A percentile compares a stretch with the other conserved stretches of the same genome.
Conservation (phyloP, 495 filamentous ascomycete genomes). For the Clavariopsis aquatica region DNA sequence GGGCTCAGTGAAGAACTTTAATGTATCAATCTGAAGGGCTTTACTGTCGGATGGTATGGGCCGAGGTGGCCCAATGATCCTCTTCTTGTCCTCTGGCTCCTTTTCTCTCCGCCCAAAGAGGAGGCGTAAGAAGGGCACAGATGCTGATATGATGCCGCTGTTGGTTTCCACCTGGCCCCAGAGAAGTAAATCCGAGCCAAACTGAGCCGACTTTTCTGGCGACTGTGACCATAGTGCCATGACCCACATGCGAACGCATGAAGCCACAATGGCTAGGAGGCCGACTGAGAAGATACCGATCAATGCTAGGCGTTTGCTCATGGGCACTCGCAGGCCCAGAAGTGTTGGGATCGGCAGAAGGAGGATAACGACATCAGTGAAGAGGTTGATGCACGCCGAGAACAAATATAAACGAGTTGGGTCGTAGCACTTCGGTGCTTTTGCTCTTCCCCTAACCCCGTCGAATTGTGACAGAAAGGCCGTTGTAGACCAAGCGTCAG, state of each 20-base stretch:
- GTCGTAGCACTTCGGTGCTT: constrained; percentile 20
- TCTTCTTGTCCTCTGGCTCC: constrained; percentile 10
- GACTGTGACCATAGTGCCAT: constrained; percentile 34
- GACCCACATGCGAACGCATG: constrained; percentile 35
- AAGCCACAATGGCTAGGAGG: constrained; percentile 34
- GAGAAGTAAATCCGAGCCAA: constrained; percentile 31
- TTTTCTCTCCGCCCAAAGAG: constrained; percentile 20
- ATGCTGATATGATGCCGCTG: constrained; percentile 31
- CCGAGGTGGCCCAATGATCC: constrained; percentile 7
- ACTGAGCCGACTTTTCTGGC: constrained; percentile 13
- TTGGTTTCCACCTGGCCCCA: constrained; percentile 36
- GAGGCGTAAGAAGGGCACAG: constrained; percentile 27
- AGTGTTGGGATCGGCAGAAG: constrained; percentile 33
- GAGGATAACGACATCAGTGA: constrained; percentile 31
- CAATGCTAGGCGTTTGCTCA: constrained; percentile 30
- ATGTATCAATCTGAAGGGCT: constrained; percentile 8
- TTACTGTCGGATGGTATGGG: constrained; percentile 2
- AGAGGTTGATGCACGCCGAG: constrained; percentile 24
- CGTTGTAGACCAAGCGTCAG: constrained; percentile 10
- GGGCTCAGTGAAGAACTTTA: constrained; percentile 16
- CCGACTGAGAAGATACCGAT: constrained; percentile 35
- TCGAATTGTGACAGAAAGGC: constrained; percentile 29
- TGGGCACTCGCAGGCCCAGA: constrained; percentile 25
- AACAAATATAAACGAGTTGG: constrained; percentile 20
- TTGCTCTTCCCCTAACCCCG: background rate